Conservation (phyloP, 768 basidiomycete species). For the Collybia mongolica region DNA sequence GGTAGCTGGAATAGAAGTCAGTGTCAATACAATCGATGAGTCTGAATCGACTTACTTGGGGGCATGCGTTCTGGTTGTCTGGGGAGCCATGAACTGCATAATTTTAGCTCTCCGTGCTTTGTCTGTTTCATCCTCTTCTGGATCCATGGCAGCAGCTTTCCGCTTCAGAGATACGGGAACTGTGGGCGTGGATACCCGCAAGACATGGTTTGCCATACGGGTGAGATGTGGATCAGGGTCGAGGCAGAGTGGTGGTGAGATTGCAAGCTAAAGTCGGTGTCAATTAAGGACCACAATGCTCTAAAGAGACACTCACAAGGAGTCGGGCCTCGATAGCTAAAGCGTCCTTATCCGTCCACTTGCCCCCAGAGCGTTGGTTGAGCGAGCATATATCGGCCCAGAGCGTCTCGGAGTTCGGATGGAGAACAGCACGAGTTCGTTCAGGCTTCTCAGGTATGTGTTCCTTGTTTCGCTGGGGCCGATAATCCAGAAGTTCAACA, state of each 20-base stretch:
- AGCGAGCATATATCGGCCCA: conserved; percentile 78
- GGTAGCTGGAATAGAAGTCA: conserved; percentile 40
- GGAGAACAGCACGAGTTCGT: conserved; percentile 69
- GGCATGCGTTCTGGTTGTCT: conserved; percentile 42
- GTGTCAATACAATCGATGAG: conserved; percentile 1
- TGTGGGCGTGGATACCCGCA: conserved; percentile 72
- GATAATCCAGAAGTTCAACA: conserved; percentile 79
- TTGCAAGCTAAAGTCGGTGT: conserved; percentile 55
- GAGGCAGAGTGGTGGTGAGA: conserved; percentile 73
- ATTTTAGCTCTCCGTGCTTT: conserved; percentile 73
- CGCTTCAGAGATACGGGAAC: conserved; percentile 74
- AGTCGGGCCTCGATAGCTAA: conserved; percentile 74
- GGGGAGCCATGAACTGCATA: conserved; percentile 76
- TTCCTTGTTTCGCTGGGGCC: conserved; percentile 58
- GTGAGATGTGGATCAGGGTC: conserved; percentile 77
- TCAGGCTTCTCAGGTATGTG: conserved; percentile 57
- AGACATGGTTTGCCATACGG: conserved; percentile 71
- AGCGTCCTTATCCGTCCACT: conserved; percentile 71
- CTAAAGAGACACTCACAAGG: conserved; percentile 46
- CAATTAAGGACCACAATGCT: conserved; percentile 1
- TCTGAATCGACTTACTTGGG: conserved; percentile 42
- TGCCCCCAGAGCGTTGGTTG: conserved; percentile 53
- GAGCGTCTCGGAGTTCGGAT: conserved; percentile 73
- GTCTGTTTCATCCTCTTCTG: conserved; percentile 76
- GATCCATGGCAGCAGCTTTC: conserved; percentile 67